phyloP scores from a whole-genome alignment of 345 rosid genomes.

The Lepidium didymum region DNA sequence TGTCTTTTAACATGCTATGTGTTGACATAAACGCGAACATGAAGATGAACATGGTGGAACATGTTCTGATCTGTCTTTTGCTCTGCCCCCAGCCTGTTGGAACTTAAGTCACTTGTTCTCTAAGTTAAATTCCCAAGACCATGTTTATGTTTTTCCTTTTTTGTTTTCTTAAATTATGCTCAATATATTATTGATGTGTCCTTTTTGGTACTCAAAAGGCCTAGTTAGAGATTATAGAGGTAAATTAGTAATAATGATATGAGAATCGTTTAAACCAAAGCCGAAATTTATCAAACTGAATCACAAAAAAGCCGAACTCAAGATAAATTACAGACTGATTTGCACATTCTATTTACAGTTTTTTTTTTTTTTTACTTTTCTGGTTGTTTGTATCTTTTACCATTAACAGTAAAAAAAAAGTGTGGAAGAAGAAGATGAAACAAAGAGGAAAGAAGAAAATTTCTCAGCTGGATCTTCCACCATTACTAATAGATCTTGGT shows the following conservation, averaged over 20 bases:
- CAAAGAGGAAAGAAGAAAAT: background rate
- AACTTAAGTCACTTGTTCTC: background rate
- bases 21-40: background rate
- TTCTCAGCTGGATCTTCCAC: conserved; percentile 33
- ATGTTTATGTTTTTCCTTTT: background rate
- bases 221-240: background rate
- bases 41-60: background rate
- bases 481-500: conserved; percentile 72
- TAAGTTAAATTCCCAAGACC: background rate
- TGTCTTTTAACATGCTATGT: conserved; percentile 10
- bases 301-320: conserved; percentile 8
- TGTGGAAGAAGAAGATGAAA: background rate
- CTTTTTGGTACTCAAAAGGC: background rate
- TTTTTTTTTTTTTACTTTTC: background rate
- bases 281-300: conserved; percentile 6
- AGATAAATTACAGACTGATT: conserved; percentile 15
- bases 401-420: background rate
- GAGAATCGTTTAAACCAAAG: background rate
- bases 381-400: conserved; percentile 1
- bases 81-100: conserved; percentile 3
- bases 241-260: background rate
- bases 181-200: background rate
- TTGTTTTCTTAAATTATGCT: background rate
- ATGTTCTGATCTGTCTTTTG: conserved; percentile 1
- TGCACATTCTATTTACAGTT: conserved; percentile 24